These are phyloP conservation scores for Quercus cerris DNA, from an alignment of 306 rosid genomes.

Conservation along the genomic window DNA sequence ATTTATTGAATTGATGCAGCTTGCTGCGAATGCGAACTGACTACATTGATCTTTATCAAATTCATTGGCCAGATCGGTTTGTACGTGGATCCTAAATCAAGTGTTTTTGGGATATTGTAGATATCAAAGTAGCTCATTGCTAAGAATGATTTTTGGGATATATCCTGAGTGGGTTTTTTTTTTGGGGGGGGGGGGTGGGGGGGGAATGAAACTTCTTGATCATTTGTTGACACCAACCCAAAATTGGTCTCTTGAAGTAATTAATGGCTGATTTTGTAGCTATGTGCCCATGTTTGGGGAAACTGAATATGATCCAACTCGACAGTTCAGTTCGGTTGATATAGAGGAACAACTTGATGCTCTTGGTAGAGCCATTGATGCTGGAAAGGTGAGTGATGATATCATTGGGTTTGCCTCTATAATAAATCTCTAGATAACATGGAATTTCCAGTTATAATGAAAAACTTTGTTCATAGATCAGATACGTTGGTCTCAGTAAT, in stretches of 20 bases:
- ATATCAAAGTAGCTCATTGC: background rate
- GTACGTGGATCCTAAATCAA: constrained; percentile 38
- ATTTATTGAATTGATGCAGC: constrained; percentile 44
- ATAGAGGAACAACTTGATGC: constrained; percentile 79
- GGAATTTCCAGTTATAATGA: constrained; percentile 1
- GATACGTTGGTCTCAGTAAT: constrained; percentile 83
- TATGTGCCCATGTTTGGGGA: constrained; percentile 95
- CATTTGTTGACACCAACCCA: background rate
- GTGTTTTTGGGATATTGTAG: constrained; percentile 6
- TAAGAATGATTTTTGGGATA: background rate
- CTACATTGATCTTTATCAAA: constrained; percentile 88
- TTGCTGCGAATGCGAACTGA: constrained; percentile 70
- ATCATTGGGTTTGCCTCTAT: constrained; percentile 10
- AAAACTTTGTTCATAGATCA: constrained; percentile 50
- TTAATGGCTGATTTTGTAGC: constrained; percentile 37
- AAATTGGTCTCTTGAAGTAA: constrained; percentile 8
- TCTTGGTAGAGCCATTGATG: constrained; percentile 56
- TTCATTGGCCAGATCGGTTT: constrained; percentile 99
- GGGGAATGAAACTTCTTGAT: background rate
- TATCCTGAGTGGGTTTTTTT: background rate
- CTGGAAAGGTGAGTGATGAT: constrained; percentile 61
- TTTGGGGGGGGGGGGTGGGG: background rate
- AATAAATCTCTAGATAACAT: background rate
- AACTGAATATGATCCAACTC: constrained; percentile 70
- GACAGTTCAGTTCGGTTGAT: constrained; percentile 56